These are phyloP conservation scores for Thecamonas trahens DNA, from an alignment of 78 protist species.

Conservation along the genomic window DNA sequence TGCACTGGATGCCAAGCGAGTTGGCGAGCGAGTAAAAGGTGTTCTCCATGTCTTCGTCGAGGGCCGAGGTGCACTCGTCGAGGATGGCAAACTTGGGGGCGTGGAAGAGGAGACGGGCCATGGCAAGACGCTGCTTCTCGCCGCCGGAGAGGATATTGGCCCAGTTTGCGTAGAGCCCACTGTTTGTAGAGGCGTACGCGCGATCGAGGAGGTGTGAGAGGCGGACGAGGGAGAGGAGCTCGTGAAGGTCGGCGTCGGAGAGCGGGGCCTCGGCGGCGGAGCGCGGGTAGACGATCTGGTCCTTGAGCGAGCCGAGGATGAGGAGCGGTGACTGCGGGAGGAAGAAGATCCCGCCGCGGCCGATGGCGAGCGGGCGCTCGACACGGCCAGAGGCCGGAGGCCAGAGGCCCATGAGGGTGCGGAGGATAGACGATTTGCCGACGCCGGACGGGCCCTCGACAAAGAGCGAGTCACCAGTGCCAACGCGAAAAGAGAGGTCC, in stretches of 20 bases:
- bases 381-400: too few relatives aligned
- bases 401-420: slow-evolving; percentile 80
- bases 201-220: not conserved
- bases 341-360: slow-evolving; percentile 8
- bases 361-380: too few relatives aligned
- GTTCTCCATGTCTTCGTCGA: slow-evolving; percentile 49
- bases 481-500: too few relatives aligned
- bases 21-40: too few relatives aligned
- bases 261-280: not conserved
- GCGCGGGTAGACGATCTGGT: slow-evolving; percentile 18
- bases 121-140: slow-evolving; percentile 39
- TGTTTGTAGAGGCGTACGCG: too few relatives aligned
- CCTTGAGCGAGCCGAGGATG: slow-evolving; percentile 3
- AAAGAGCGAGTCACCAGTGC: too few relatives aligned
- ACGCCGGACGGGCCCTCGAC: slow-evolving; percentile 75
- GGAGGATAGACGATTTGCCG: slow-evolving; percentile 70
- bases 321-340: slow-evolving; percentile 16
- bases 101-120: slow-evolving; percentile 43
- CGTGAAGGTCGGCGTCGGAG: not conserved
- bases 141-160: slow-evolving; percentile 46
- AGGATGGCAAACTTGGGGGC: slow-evolving; percentile 45
- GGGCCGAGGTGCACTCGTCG: slow-evolving; percentile 58
- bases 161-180: slow-evolving; percentile 31
- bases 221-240: too few relatives aligned
- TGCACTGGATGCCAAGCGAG: too few relatives aligned